Evolutionary conservation across 495 filamentous ascomycete genomes (phyloP).

Genomic region (Talaromyces ruber): DNA sequence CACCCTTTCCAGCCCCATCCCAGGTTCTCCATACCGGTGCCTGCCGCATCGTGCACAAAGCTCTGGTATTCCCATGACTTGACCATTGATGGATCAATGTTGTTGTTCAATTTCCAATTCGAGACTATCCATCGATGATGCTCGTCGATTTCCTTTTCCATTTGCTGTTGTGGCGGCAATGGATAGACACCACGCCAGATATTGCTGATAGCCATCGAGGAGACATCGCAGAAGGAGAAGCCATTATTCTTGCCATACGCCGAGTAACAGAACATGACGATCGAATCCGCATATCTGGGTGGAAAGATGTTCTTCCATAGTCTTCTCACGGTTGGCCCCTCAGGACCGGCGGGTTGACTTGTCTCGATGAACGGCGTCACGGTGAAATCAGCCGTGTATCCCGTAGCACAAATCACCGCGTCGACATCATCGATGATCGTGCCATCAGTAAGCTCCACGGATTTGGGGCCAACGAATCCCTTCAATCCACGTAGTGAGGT

Average conservation of each 20-base stretch:
- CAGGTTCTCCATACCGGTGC: conserved; percentile 28
- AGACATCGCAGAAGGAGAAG: conserved; percentile 22
- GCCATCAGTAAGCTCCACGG: conserved; percentile 26
- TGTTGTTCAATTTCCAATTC: neutral
- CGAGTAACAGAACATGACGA: conserved; percentile 12
- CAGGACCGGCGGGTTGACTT: neutral
- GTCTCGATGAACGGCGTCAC: neutral
- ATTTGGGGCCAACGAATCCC: neutral
- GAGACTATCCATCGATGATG: conserved; percentile 22
- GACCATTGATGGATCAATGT: conserved; percentile 12
- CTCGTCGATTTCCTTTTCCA: conserved; percentile 17
- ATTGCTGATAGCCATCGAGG: conserved; percentile 25
- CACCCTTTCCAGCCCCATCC: conserved; percentile 20
- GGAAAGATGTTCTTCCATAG: conserved; percentile 30
- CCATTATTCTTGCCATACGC: conserved; percentile 15
- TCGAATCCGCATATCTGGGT: conserved; percentile 19
- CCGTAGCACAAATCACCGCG: conserved; percentile 27
- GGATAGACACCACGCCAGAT: conserved; percentile 13
- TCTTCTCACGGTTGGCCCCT: conserved; percentile 5
- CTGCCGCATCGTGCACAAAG: conserved; percentile 25
- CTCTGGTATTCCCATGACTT: conserved; percentile 15
- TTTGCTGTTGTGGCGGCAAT: conserved; percentile 15
- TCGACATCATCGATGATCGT: conserved; percentile 24
- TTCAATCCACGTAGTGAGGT: neutral
- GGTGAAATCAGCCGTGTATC: conserved; percentile 13